Base-by-base conservation (phyloP, 2,329 filamentous ascomycete species). In the Emydomyces testavorans region DNA sequence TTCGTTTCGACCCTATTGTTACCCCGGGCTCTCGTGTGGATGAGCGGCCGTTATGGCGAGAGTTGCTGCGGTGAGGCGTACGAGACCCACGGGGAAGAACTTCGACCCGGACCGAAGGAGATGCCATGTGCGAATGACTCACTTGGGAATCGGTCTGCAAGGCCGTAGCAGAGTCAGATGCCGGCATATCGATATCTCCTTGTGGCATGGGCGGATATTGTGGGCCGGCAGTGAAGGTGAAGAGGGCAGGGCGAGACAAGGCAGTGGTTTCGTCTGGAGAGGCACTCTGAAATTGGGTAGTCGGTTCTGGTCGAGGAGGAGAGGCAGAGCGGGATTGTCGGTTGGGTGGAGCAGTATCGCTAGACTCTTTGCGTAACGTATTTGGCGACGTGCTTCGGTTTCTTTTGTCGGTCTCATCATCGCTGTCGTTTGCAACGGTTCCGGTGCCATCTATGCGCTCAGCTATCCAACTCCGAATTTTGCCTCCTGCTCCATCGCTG, bases 401-500 rank as follows among this genome's bases (percentile, higher is more conserved):
- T 51, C 58, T 58, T 49, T 68, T 70, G 16, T 67, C 65, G 6
- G 49, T 59, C 13, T 72, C 67, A 37, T 73, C 71, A 46, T 73
- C 70, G 39, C 60, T 66, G 34, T 73, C 71, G 16, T 62, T 64
- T 31, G 54, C 57, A 26, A 62, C 58, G 16, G 62, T 54, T n/a
- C 58, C 61, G 5, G 58, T 62, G 44, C 68, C 67, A 54, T 72
- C 69, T 49, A 66, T 66, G 50, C 67, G 64, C 54, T 71, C 69
- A 10, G 68, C 71, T 20, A 70, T 70, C 79, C 79, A 82, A 62
- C 79, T 76, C 53, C 79, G 67, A 51, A 83, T 72, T 56, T 70
- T 70, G 73, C 76, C 79, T 6, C 78, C 86, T 63, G 94, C 89
- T 11, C 85, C 85, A 63, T 92, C 85, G 40, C 75, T 77, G 10